Percentiles rank a stretch among this genome's conserved stretches.
Conservation (phyloP, 2,329 filamentous ascomycete genomes). For the Tolypocladium inflatum region DNA sequence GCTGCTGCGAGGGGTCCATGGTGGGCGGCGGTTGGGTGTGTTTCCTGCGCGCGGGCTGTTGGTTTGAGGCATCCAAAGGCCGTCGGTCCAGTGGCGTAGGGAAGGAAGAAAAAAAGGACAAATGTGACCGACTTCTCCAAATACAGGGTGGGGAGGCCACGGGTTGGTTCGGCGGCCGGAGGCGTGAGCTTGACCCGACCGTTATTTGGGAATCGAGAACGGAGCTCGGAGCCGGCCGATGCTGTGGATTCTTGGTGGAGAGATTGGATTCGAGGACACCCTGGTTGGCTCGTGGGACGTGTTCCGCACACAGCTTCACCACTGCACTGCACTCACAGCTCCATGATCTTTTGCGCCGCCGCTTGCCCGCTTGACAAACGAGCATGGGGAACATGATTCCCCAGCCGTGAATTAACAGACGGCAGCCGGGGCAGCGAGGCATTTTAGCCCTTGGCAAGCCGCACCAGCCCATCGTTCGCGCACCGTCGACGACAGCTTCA, state of each 20-base stretch:
- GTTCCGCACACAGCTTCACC: neutral
- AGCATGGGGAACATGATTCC: no score
- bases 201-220: neutral
- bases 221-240: conserved; percentile 7
- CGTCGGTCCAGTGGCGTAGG: no score
- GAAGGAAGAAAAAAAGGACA: neutral
- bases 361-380: neutral
- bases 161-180: neutral
- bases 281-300: neutral
- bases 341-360: neutral
- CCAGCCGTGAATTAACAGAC: neutral
- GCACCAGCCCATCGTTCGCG: neutral
- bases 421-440: neutral
- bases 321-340: neutral
- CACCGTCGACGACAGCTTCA: neutral
- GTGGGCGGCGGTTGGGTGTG: neutral
- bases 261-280: neutral
- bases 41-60: neutral
- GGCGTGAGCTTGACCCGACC: neutral
- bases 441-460: neutral
- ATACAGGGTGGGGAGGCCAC: neutral
- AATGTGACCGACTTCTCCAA: neutral
- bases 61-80: neutral
- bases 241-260: neutral
- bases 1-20: conserved; percentile 16